A percentile compares a stretch with the other conserved stretches of the same genome.
Conservation (phyloP, 768 basidiomycete species). For the Termitomyces eurrhizus region DNA sequence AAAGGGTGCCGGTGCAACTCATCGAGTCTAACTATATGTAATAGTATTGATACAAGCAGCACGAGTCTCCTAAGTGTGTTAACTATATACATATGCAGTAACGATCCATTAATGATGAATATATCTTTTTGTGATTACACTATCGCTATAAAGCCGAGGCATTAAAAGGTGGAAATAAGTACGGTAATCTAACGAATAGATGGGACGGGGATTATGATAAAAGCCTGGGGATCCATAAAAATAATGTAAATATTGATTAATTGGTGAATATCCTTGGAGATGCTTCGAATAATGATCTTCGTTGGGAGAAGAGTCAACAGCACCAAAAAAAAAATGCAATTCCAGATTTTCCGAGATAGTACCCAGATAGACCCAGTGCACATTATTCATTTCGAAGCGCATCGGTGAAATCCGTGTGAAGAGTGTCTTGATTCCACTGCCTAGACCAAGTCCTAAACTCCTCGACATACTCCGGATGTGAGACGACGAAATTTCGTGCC, state of each 20-base stretch:
- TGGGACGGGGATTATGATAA: not conserved
- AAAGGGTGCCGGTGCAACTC: not conserved
- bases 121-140: too few species aligned
- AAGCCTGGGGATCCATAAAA: not conserved
- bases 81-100: not conserved
- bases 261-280: not conserved
- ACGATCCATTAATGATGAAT: too few species aligned
- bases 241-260: not conserved
- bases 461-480: conserved; percentile 11
- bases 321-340: not conserved
- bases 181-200: not conserved
- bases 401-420: conserved; percentile 12
- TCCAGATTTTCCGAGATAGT: not conserved
- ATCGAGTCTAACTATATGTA: not conserved
- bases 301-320: not conserved
- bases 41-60: not conserved
- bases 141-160: not conserved
- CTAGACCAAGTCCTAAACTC: conserved; percentile 13
- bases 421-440: conserved; percentile 17
- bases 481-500: conserved; percentile 2
- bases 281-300: not conserved
- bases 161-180: not conserved
- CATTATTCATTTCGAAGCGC: conserved; percentile 10
- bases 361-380: not conserved
- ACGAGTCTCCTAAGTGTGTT: not conserved